phyloP scores from a whole-genome alignment of 305 asterid genomes.

The Plantago rigida region DNA sequence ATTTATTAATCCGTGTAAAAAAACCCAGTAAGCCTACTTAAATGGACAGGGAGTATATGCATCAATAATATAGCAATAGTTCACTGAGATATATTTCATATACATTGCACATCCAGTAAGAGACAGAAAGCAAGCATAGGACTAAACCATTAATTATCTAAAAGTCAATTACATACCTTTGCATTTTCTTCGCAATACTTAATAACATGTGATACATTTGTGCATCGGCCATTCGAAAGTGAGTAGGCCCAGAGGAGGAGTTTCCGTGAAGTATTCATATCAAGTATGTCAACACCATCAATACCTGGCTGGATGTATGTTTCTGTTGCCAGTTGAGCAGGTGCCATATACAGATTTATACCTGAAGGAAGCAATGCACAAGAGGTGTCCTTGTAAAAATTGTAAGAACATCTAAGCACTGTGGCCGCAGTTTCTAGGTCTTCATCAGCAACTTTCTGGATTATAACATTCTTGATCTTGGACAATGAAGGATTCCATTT shows the following conservation, averaged over 20 bases:
- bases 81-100: neutral
- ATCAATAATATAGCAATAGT: too few relatives aligned
- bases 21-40: too few relatives aligned
- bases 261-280: conserved; percentile 89
- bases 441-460: conserved; percentile 81
- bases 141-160: neutral
- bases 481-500: conserved; percentile 77
- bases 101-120: neutral
- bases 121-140: conserved; percentile 14
- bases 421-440: conserved; percentile 81
- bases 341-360: conserved; percentile 76
- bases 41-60: too few relatives aligned
- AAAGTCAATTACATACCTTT: conserved; percentile 43
- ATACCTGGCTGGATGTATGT: conserved; percentile 86
- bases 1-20: too few relatives aligned
- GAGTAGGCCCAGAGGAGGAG: conserved; percentile 93
- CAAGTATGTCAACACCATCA: conserved; percentile 82
- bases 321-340: conserved; percentile 84
- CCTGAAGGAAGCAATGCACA: conserved; percentile 97
- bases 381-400: conserved; percentile 84
- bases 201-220: conserved; percentile 57
- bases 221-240: conserved; percentile 71
- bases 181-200: conserved; percentile 81
- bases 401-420: conserved; percentile 76
- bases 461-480: conserved; percentile 73